Evolutionary conservation across 1,139 yeast genomes (phyloP).

Genomic region (Geotrichum reessii): DNA sequence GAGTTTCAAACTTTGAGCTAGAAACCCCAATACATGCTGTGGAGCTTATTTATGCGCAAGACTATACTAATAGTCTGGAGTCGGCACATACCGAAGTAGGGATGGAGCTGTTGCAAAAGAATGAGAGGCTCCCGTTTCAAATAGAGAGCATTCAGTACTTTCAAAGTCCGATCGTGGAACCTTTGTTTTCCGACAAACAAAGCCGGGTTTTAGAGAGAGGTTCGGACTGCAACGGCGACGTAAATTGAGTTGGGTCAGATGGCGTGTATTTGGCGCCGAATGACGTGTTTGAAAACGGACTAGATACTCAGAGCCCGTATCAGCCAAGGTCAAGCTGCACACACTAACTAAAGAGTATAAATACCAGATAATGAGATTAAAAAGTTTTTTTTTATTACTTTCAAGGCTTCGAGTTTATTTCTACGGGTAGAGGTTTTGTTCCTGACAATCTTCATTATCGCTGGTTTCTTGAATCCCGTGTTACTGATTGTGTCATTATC

Average conservation of each 20-base stretch:
- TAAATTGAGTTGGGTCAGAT: neutral
- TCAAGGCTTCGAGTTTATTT: neutral
- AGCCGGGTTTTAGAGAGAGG: neutral
- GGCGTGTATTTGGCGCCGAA: neutral
- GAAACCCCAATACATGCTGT: conserved; percentile 5
- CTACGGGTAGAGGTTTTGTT: too few species aligned
- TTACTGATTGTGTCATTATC: neutral
- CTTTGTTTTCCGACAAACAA: neutral
- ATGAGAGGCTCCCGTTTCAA: neutral
- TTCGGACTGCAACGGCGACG: neutral
- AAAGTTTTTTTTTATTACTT: neutral
- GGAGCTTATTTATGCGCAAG: conserved; percentile 11
- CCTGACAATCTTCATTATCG: neutral
- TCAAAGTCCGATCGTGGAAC: neutral
- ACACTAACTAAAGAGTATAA: neutral
- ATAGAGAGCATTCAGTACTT: neutral
- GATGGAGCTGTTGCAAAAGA: neutral
- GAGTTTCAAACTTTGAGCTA: neutral
- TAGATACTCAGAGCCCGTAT: neutral
- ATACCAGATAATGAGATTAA: neutral
- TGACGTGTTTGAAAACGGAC: neutral
- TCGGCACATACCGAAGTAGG: neutral
- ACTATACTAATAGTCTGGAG: neutral
- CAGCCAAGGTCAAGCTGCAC: neutral
- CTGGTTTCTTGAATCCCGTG: neutral